Conservation (phyloP, 345 rosid species). For the Ailanthus altissimus region DNA sequence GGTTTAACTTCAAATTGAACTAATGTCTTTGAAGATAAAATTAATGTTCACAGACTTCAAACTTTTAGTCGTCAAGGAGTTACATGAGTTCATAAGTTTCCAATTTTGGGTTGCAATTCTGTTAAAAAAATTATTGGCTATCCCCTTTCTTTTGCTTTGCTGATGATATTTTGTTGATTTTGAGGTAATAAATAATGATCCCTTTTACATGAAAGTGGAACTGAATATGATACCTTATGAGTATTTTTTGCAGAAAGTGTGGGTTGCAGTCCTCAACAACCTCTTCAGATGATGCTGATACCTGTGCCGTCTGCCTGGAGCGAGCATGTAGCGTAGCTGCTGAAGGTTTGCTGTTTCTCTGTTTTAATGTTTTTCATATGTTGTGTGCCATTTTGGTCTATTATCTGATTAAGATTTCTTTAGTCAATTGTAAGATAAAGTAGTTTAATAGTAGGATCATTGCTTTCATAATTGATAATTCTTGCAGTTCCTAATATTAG, state of each 20-base stretch:
- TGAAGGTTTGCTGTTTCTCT: conserved; percentile 59
- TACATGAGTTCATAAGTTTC: no score
- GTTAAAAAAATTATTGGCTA: neutral
- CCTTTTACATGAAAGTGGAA: neutral
- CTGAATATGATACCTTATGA: conserved; percentile 6
- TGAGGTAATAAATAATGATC: neutral
- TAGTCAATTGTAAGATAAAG: neutral
- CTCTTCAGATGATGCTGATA: conserved; percentile 71
- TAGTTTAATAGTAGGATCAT: neutral
- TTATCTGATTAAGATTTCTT: neutral
- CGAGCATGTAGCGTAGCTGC: conserved; percentile 87
- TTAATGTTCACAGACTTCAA: no score
- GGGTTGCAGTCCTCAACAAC: conserved; percentile 69
- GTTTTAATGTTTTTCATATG: neutral
- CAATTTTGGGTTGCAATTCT: neutral
- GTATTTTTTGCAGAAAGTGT: conserved; percentile 54
- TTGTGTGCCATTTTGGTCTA: neutral
- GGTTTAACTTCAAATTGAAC: neutral
- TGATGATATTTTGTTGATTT: neutral
- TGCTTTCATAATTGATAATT: neutral
- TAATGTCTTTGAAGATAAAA: neutral
- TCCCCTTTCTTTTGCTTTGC: neutral
- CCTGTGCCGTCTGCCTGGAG: conserved; percentile 95
- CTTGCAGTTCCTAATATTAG: neutral
- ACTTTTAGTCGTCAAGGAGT: no score